Evolutionary conservation across 1,284 basidiomycete species (phyloP), one percentile per base, ranked within the genome.

Genomic region (Boletus chippewaensis): DNA sequence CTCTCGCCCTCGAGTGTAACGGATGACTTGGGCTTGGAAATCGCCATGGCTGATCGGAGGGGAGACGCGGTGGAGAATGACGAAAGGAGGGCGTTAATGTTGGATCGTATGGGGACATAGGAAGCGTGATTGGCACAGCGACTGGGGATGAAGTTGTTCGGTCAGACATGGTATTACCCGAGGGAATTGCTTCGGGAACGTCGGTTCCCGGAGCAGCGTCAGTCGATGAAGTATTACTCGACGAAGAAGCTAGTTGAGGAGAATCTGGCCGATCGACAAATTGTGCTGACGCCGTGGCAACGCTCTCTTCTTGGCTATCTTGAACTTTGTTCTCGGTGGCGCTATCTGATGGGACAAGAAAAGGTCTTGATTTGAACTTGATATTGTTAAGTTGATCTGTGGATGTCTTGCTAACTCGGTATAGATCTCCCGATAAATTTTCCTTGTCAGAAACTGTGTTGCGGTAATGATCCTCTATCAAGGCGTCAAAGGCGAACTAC

Each of bases 41-140:
- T 34, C 82, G 78, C 86, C 85, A 88, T 5, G 86, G 84, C 53
- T 86, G 84, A 56, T 84, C 80, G 16, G 79, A 83, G 7, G 83
- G 82, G 18, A 82, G 74, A 7, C 77, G 81, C 0, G 80, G 77
- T 11, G 84, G 81, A 7, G 83, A 86, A 61, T 87, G 84, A 39
- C 82, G 79, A 66, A 87, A 87, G 5, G 83, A 77, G 0, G 85
- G 85, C 0, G 85, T 87, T 29, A 77, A 68, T 10, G 78, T 73
- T 32, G 85, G 85, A 60, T 88, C 77, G 54, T 87, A 87, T 2
- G 85, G 85, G 1, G 85, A 85, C 54, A 78, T 72, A 8, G 81
- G 79, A 43, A 81, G 70, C 29, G 73, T 60, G 35, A 53, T 41
- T 20, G 55, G 52, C 4, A 49, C 52, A 32, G 41, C 34, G 26